A percentile compares a stretch with the other conserved stretches of the same genome.
These are phyloP conservation scores for Malassezia brasiliensis DNA, from an alignment of 1,284 basidiomycete genomes.

Conservation along the genomic window DNA sequence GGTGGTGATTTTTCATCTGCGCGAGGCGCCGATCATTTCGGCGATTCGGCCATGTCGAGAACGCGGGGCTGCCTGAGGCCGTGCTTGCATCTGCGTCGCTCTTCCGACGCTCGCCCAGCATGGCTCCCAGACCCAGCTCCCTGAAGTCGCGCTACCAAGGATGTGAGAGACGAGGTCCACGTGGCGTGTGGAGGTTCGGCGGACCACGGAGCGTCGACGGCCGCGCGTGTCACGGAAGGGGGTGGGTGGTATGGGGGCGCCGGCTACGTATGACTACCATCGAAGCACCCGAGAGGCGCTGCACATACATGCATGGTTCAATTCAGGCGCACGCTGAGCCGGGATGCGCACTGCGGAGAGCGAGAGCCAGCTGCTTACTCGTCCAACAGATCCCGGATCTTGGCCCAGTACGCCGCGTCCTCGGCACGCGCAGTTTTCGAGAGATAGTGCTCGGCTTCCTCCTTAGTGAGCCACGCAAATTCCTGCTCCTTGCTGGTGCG, in stretches of 20 bases:
- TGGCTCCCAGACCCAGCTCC: neutral
- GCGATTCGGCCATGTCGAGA: neutral
- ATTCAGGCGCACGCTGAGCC: too few relatives aligned
- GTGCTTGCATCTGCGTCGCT: neutral
- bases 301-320: too few relatives aligned
- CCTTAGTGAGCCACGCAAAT: constrained; percentile 81
- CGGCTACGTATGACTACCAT: too few relatives aligned
- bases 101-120: neutral
- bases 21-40: constrained; percentile 2
- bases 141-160: constrained; percentile 2
- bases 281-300: too few relatives aligned
- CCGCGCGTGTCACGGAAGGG: too few relatives aligned
- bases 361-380: constrained; percentile 12
- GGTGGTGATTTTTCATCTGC: constrained; percentile 27
- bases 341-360: too few relatives aligned
- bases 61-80: neutral
- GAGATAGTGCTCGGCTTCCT: constrained; percentile 60
- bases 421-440: constrained; percentile 50
- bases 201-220: too few relatives aligned
- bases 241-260: too few relatives aligned
- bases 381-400: constrained; percentile 63
- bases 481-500: constrained; percentile 54
- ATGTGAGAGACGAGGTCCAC: too few relatives aligned
- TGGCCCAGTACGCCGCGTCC: constrained; percentile 61
- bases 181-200: too few relatives aligned